phyloP scores from a whole-genome alignment of 1,139 yeast genomes.

The Nakaseomyces uthaithaninus region DNA sequence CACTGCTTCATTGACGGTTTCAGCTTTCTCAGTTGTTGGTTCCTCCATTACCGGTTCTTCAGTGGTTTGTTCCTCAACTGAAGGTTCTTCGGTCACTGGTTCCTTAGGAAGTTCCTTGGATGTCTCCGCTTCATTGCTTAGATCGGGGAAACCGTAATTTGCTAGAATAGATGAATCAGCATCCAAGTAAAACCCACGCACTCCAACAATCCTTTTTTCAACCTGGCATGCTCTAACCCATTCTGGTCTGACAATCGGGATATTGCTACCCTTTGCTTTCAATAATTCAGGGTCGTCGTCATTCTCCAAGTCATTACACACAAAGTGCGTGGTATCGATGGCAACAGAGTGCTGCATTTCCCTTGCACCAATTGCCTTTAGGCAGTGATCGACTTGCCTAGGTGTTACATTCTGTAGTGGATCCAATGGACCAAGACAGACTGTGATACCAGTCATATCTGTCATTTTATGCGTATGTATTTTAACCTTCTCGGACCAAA shows the following conservation, averaged over 20 bases:
- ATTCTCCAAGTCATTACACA: slow-evolving; percentile 52
- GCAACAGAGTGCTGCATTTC: slow-evolving; percentile 66
- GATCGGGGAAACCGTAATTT: slow-evolving; percentile 30
- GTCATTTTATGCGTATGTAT: slow-evolving; percentile 94
- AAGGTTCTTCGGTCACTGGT: slow-evolving; percentile 10
- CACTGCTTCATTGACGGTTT: slow-evolving; percentile 4
- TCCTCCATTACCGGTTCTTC: slow-evolving; percentile 11
- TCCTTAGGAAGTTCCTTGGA: background rate
- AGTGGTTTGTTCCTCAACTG: background rate
- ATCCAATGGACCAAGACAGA: slow-evolving; percentile 77
- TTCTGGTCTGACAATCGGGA: slow-evolving; percentile 92
- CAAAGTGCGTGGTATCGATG: slow-evolving; percentile 90
- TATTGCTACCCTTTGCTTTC: slow-evolving; percentile 77
- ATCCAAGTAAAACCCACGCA: slow-evolving; percentile 67
- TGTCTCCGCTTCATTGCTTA: slow-evolving; percentile 10
- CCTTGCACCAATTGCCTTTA: slow-evolving; percentile 71
- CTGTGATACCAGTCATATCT: slow-evolving; percentile 85
- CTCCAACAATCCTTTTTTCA: slow-evolving; percentile 88
- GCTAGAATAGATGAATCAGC: slow-evolving; percentile 33
- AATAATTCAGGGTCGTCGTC: slow-evolving; percentile 34
- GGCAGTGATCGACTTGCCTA: slow-evolving; percentile 56
- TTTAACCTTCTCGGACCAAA: slow-evolving; percentile 55
- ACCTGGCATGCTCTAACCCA: slow-evolving; percentile 93
- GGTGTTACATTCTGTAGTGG: slow-evolving; percentile 49
- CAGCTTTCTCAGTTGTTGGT: slow-evolving; percentile 5